Evolutionary conservation across 2,329 filamentous ascomycete genomes (phyloP).

Genomic region (Arthrobotrys sphaeroides): DNA sequence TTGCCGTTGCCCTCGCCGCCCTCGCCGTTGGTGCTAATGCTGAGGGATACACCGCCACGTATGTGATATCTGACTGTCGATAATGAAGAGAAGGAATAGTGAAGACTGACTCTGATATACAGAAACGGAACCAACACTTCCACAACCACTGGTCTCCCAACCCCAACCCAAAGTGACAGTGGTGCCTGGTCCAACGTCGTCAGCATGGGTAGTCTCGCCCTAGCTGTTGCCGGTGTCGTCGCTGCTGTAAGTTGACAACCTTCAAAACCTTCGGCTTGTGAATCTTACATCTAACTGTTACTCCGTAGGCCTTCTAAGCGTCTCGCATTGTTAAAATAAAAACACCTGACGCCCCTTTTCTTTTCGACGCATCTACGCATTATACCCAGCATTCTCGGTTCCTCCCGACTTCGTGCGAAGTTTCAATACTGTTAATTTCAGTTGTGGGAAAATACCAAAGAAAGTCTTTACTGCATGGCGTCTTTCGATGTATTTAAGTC

Average conservation of each 20-base stretch:
- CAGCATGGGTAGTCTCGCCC: slow-evolving; percentile 57
- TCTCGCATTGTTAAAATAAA: slow-evolving; percentile 32
- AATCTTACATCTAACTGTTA: slow-evolving; percentile 38
- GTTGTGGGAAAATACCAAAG: slow-evolving; percentile 49
- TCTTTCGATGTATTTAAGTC: slow-evolving; percentile 54
- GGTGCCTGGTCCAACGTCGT: slow-evolving; percentile 56
- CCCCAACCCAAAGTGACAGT: slow-evolving; percentile 29
- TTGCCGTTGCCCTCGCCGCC: slow-evolving; percentile 55
- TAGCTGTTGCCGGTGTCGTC: slow-evolving; percentile 57
- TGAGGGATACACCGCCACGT: neutral
- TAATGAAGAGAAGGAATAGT: neutral
- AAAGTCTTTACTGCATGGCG: slow-evolving; percentile 50
- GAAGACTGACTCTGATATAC: slow-evolving; percentile 13
- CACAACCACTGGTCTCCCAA: slow-evolving; percentile 32
- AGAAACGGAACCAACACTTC: slow-evolving; percentile 34
- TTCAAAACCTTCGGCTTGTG: slow-evolving; percentile 57
- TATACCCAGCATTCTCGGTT: slow-evolving; percentile 54
- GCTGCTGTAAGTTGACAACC: slow-evolving; percentile 55
- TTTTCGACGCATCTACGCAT: slow-evolving; percentile 49
- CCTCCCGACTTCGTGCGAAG: slow-evolving; percentile 40
- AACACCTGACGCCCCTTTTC: slow-evolving; percentile 34
- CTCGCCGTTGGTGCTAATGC: slow-evolving; percentile 56
- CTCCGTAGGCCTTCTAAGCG: slow-evolving; percentile 48
- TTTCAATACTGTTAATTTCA: slow-evolving; percentile 22
- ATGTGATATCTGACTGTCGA: slow-evolving; percentile 6